Evolutionary conservation across 768 basidiomycete species (phyloP).

Genomic region (Termitomyces sp.): DNA sequence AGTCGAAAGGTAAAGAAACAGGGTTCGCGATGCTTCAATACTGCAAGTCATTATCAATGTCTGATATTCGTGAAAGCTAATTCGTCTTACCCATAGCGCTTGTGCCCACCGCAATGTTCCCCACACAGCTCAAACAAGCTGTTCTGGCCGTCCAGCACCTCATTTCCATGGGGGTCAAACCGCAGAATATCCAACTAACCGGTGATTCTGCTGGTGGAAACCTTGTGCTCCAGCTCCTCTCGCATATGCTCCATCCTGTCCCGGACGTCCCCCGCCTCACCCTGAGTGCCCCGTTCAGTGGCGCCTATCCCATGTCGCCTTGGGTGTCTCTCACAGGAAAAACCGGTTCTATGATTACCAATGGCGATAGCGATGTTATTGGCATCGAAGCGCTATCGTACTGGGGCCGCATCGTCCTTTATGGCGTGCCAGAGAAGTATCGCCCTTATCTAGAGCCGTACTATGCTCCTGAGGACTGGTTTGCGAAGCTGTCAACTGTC

Average conservation of each 20-base stretch:
- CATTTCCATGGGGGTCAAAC: constrained; percentile 18
- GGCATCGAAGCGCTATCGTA: constrained; percentile 4
- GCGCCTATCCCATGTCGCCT: constrained; percentile 26
- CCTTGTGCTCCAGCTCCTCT: constrained; percentile 21
- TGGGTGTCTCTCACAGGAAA: constrained; percentile 18
- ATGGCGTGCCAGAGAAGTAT: constrained; percentile 16
- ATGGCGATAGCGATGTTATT: constrained; percentile 16
- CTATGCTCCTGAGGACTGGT: constrained; percentile 26
- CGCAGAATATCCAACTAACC: constrained; percentile 20
- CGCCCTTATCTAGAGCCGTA: constrained; percentile 25
- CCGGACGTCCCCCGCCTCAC: constrained; percentile 11
- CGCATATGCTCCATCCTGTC: constrained; percentile 25
- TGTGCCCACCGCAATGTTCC: constrained; percentile 21
- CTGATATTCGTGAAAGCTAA: too few species aligned
- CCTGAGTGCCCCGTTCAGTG: constrained; percentile 14
- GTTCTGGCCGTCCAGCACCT: constrained; percentile 22
- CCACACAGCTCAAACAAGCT: constrained; percentile 22
- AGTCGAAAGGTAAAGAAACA: constrained; percentile 10
- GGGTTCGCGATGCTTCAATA: constrained; percentile 21
- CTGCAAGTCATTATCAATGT: constrained; percentile 8
- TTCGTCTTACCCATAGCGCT: constrained; percentile 12
- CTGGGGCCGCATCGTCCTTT: constrained; percentile 13
- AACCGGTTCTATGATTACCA: constrained; percentile 7
- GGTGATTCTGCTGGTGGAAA: constrained; percentile 30
- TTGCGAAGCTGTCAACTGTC: constrained; percentile 22